Base-by-base conservation (phyloP, 2,329 filamentous ascomycete genomes). In the Fusarium stilboides region DNA sequence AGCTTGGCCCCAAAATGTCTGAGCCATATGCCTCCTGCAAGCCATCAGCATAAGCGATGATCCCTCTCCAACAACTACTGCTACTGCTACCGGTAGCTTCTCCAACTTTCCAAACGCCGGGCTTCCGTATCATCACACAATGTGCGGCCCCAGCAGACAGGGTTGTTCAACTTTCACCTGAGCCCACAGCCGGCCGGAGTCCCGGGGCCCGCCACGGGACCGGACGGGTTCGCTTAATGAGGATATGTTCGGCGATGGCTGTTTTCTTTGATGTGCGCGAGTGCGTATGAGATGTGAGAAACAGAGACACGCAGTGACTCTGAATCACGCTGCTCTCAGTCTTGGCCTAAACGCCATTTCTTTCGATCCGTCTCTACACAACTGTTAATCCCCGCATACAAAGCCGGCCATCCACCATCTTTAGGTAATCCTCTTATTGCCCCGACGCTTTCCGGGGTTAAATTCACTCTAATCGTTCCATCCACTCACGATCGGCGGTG, bases 401-500 rank as follows among this genome's bases (percentile, higher is more conserved):
- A 40, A 26, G 37, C 55, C 50, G 57, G 53, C 44, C 46, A 49
- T 44, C 45, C 54, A 28, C n/a, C 28, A 31, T 31, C 28, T 57
- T 65, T 65, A 62, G 65, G 64, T 44, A 49, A 46, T 40, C 54
- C 62, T 52, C 26, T 37, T 19, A 19, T 26, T 22, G 10, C 10
- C 31, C 49, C 49, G 42, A 61, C 39, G 53, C 34, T 43, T 69
- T 56, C 69, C 66, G 58, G 58, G 51, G 43, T 9, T 31, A 31
- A 31, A 31, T 31, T 31, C 28, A 36, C 24, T 24, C 34, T 36
- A 37, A 24, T 44, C 43, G n/a, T 36, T 45, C 44, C 57, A 63
- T 71, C 72, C 72, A 74, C 58, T 74, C 72, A 75, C 46, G 54
- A 71, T 66, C 70, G 51, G 64, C 72, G 61, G 69, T 65, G 67